Evolutionary conservation across 2,329 filamentous ascomycete species (phyloP), one percentile per base, ranked within the genome.

Genomic region (Cladosporium sp.): DNA sequence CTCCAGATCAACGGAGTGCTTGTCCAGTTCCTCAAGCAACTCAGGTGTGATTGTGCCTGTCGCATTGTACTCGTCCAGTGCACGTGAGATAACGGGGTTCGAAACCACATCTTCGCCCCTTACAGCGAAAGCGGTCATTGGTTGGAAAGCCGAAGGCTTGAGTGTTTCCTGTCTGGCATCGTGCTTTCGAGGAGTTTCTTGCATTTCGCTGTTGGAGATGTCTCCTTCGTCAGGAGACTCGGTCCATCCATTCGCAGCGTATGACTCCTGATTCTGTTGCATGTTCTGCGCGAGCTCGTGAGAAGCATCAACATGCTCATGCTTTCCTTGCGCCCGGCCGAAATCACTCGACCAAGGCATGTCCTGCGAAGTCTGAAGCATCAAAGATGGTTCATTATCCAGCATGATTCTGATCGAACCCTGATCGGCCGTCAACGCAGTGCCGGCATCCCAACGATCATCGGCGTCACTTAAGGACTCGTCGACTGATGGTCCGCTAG

Each of bases 341-440:
- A 47, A 55, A 3, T 47, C 52, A 10, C 32, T 22, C 20, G 39
- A 20, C 40, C 40, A 47, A 15, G 42, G 35, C 15, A 24, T 28
- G n/a, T 36, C 34, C n/a, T 49, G 22, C n/a, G 34, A 22, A 47
- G n/a, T 32, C 19, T 54, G 19, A 4, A 40, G 34, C 17, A 22
- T 9, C 24, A 28, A 35, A 13, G 32, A 4, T 25, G 48, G n/a
- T 49, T 67, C 68, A 42, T 68, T 62, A 34, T 70, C 69, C 25
- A 71, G 63, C 69, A 71, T 71, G 54, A 72, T 72, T 40, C 61
- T 64, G 36, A 72, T 70, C 7, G 70, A 71, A 42, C 68, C 70
- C 60, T 69, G 63, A 60, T 69, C 65, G 25, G 44, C 20, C 7
- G 47, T 49, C 10, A 42, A 25, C 3, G 44, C 36, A 13, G 54